These are phyloP conservation scores for Pythium guiyangense DNA, from an alignment of 352 stramenopile species.

Conservation along the genomic window DNA sequence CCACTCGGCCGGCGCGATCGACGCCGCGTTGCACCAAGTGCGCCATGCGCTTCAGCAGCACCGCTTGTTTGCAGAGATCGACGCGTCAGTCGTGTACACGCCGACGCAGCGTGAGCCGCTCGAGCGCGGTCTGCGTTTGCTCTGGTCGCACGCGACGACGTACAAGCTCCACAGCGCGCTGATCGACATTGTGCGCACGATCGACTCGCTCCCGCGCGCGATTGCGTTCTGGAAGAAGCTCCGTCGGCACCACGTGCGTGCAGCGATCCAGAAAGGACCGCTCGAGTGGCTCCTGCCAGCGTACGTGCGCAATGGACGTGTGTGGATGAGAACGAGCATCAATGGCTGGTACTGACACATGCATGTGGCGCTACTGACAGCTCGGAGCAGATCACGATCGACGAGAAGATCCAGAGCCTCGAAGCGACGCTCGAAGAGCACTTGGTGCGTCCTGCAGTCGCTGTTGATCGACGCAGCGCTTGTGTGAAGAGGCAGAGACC, in stretches of 20 bases:
- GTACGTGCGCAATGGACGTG: conserved; percentile 11
- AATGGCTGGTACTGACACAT: background rate
- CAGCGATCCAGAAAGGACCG: conserved; percentile 43
- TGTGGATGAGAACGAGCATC: too few relatives aligned
- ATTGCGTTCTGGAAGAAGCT: conserved; percentile 67
- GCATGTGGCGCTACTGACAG: conserved; percentile 11
- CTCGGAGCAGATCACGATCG: conserved; percentile 41
- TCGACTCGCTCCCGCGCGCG: conserved; percentile 68
- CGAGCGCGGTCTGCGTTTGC: conserved; percentile 26
- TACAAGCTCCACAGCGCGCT: conserved; percentile 58
- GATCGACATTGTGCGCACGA: conserved; percentile 48
- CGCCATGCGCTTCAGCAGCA: conserved; percentile 35
- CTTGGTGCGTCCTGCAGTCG: conserved; percentile 30
- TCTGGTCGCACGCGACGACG: conserved; percentile 61
- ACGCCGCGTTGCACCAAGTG: conserved; percentile 33
- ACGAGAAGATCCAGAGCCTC: conserved; percentile 59
- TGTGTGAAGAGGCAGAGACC: background rate
- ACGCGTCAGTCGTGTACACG: conserved; percentile 13
- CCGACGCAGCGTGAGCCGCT: conserved; percentile 25
- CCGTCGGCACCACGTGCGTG: conserved; percentile 39
- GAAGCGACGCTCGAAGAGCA: conserved; percentile 60
- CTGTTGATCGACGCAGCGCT: background rate
- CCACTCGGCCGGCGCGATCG: conserved; percentile 25
- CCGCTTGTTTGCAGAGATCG: conserved; percentile 24
- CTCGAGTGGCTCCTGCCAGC: conserved; percentile 59